These are phyloP conservation scores for Thozetella sp. DNA, from an alignment of 495 filamentous ascomycete species.

Conservation along the genomic window DNA sequence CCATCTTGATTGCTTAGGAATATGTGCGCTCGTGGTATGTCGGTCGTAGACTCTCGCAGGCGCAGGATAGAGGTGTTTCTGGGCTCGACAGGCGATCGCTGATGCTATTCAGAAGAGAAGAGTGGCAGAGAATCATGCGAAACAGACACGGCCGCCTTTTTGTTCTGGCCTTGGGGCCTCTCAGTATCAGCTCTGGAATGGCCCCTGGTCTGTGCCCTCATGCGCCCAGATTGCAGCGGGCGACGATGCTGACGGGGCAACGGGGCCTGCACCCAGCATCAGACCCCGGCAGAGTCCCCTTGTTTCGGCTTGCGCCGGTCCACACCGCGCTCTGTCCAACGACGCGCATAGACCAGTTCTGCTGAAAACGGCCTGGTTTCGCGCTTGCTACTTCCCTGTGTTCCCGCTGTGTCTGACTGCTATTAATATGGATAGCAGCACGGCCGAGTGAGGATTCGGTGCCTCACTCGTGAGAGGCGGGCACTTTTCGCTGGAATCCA, in stretches of 20 bases:
- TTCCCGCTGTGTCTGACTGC: too few relatives aligned
- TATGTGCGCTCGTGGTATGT: background rate
- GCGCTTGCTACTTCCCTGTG: too few relatives aligned
- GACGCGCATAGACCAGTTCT: too few relatives aligned
- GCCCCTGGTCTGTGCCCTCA: constrained; percentile 20
- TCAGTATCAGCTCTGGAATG: constrained; percentile 15
- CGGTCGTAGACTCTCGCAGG: constrained; percentile 1
- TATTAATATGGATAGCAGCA: too few relatives aligned
- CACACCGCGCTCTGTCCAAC: too few relatives aligned
- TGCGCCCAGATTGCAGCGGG: constrained; percentile 4
- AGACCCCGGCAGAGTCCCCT: constrained; percentile 13
- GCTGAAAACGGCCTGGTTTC: too few relatives aligned
- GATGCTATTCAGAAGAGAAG: constrained; percentile 21
- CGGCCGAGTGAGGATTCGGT: too few relatives aligned
- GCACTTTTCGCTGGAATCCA: too few relatives aligned
- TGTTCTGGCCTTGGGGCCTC: constrained; percentile 2
- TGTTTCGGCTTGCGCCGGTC: background rate
- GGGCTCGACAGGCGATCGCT: constrained; percentile 6
- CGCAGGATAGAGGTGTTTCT: background rate
- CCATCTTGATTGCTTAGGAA: constrained; percentile 13
- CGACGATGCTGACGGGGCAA: constrained; percentile 30
- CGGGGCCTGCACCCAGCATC: constrained; percentile 11
- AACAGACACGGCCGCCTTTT: constrained; percentile 5
- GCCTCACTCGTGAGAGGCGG: too few relatives aligned
- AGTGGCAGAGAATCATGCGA: constrained; percentile 17